Conservation (phyloP, 1,284 basidiomycete genomes). For the Volvariella volvacea region DNA sequence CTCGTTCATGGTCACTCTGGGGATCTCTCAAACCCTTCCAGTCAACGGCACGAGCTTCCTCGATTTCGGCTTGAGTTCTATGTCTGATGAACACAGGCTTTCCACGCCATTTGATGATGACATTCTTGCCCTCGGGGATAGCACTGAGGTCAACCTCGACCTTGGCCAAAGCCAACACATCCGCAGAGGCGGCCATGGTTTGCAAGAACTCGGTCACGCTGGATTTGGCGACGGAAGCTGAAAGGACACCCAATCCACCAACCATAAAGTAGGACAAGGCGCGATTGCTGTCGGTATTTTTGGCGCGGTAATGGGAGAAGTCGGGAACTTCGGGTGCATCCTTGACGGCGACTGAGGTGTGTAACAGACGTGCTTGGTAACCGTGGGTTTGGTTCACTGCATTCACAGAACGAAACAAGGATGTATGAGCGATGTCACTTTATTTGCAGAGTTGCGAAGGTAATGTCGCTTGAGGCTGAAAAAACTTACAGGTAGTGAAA, state of each 20-base stretch:
- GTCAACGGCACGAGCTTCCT: constrained; percentile 85
- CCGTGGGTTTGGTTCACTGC: constrained; percentile 27
- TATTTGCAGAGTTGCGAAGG: constrained; percentile 21
- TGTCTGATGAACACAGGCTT: constrained; percentile 99
- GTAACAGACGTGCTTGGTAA: constrained; percentile 66
- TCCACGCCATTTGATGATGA: constrained; percentile 98
- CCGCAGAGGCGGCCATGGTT: constrained; percentile 95
- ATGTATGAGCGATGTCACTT: constrained; percentile 1
- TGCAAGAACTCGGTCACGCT: constrained; percentile 92
- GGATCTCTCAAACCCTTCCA: constrained; percentile 92
- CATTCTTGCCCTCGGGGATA: constrained; percentile 98
- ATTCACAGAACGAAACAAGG: constrained; percentile 8
- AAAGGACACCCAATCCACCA: constrained; percentile 90
- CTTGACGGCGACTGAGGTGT: constrained; percentile 59
- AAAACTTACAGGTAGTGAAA: constrained; percentile 53
- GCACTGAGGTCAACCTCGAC: constrained; percentile 89
- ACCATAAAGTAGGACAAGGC: constrained; percentile 97
- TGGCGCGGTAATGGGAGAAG: constrained; percentile 78
- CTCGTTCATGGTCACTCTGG: constrained; percentile 81
- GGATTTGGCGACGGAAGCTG: constrained; percentile 92
- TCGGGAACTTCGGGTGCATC: constrained; percentile 82
- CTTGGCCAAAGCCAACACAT: constrained; percentile 97
- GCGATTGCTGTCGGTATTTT: constrained; percentile 68
- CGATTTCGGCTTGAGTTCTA: constrained; percentile 88
- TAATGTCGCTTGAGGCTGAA: neutral